Conservation (phyloP, 805 yeast species). For the Yarrowia sp. region DNA sequence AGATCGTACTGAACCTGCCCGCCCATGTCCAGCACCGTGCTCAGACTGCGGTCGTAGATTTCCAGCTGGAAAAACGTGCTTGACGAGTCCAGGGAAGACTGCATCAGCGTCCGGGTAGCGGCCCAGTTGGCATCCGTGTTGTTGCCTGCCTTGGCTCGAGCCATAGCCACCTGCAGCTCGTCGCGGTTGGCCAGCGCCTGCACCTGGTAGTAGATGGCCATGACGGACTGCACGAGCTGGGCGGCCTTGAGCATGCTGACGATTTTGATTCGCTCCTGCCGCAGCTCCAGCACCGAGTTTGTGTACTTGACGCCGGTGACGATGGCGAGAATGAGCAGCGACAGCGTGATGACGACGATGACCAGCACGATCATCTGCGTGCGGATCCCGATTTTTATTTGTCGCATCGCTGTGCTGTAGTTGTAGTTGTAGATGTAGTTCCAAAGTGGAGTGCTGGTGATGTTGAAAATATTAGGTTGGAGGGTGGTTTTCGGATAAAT, state of each 20-base stretch:
- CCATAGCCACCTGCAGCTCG: constrained; percentile 64
- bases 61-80: constrained; percentile 68
- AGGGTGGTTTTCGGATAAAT: too few relatives aligned
- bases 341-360: constrained; percentile 67
- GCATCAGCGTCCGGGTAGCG: constrained; percentile 57
- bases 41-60: constrained; percentile 67
- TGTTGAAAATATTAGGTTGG: too few relatives aligned
- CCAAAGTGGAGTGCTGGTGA: neutral
- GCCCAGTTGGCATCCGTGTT: constrained; percentile 59
- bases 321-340: constrained; percentile 72
- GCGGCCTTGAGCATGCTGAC: constrained; percentile 83
- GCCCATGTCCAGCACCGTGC: constrained; percentile 53
- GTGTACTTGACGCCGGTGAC: constrained; percentile 61
- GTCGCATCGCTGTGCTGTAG: constrained; percentile 39
- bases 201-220: constrained; percentile 69
- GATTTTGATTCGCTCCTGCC: constrained; percentile 75
- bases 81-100: constrained; percentile 69
- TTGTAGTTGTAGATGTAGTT: neutral
- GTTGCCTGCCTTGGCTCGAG: constrained; percentile 76
- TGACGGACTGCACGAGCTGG: constrained; percentile 74
- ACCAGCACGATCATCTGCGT: constrained; percentile 76
- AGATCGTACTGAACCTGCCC: constrained; percentile 24
- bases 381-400: constrained; percentile 62
- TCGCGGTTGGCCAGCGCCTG: constrained; percentile 69
- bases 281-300: constrained; percentile 61